Base-by-base conservation (phyloP, 768 basidiomycete species). In the Astraeus odoratus region DNA sequence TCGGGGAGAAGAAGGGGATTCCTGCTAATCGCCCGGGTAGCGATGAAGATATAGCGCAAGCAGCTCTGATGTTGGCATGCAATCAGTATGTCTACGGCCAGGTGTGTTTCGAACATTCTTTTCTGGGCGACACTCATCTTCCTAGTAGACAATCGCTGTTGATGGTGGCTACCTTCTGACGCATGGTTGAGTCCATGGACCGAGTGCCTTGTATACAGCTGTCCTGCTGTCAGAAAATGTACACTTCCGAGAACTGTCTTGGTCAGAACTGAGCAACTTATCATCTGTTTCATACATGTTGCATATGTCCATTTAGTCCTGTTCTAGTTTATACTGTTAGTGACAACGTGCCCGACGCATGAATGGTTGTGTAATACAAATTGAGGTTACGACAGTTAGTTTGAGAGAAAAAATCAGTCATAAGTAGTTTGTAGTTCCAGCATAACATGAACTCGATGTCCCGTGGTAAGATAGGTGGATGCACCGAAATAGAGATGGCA, bases 21-120 rank as follows among this genome's bases (percentile, higher is more conserved):
- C 65, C 65, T 2, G 67, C 63, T 9, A 61, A 57, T 23, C 55
- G 68, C 12, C 59, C 65, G 4, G 68, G 67, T 8, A 44, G 54
- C 8, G 67, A 66, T 3, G 57, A 62, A 38, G 68, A 67, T 42
- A 64, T 68, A 54, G 65, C 63, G 5, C 65, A 67, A 39, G 51
- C 55, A 20, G 61, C 59, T 20, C 48, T 69, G 27, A 48, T 61
- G 43, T 47, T 67, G 8, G 63, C 63, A 2, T 50, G 49, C 33
- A 67, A 69, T 36, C 42, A 62, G 43, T 67, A 67, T 43, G 44
- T 58, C 7, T 67, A 67, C 39, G 67, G 66, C 1, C 66, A 68
- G 56, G 67, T 67, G 40, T 7, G 55, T 22, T 23, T 23, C 9
- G 4, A 38, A 29, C 27, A n/a, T 30, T 20, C 23, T 19, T 12